phyloP scores from a whole-genome alignment of 2,329 filamentous ascomycete species.

The Clonostachys chloroleuca region DNA sequence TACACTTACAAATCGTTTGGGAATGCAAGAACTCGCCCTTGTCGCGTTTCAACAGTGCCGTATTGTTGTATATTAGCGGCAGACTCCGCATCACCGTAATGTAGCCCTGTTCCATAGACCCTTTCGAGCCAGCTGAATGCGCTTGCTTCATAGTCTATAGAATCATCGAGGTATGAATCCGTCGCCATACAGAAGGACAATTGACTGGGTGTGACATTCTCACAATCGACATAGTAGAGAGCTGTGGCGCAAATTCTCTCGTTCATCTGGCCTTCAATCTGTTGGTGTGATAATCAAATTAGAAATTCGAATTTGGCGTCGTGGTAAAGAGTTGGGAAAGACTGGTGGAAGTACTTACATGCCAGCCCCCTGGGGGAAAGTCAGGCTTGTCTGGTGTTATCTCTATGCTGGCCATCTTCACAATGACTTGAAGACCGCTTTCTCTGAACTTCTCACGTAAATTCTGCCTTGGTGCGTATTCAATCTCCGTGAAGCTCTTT shows the following conservation, averaged over 20 bases:
- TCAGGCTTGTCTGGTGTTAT: conserved; percentile 47
- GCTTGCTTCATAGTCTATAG: not conserved
- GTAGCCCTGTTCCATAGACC: not conserved
- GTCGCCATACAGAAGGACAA: conserved; percentile 3
- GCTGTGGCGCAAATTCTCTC: conserved; percentile 8
- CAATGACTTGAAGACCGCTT: conserved; percentile 50
- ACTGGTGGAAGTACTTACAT: conserved; percentile 16
- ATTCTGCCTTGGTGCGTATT: conserved; percentile 5
- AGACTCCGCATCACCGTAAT: not conserved
- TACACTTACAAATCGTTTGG: conserved; percentile 1
- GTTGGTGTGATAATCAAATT: too few relatives aligned
- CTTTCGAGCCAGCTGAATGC: conserved; percentile 2
- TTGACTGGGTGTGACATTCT: conserved; percentile 27
- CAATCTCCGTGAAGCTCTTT: conserved; percentile 28
- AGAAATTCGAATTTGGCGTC: too few relatives aligned
- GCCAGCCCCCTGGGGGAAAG: conserved; percentile 40
- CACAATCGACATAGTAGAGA: conserved; percentile 9
- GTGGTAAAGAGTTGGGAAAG: too few relatives aligned
- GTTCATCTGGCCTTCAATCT: conserved; percentile 30
- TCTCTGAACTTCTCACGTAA: conserved; percentile 6
- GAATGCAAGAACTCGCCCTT: conserved; percentile 4
- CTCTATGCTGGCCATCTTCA: conserved; percentile 57
- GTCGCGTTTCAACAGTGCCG: conserved; percentile 3
- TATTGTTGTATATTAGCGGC: not conserved
- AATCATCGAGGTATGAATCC: not conserved